Conservation (phyloP, 1,284 basidiomycete genomes). For the Pyrrhoderma noxium region DNA sequence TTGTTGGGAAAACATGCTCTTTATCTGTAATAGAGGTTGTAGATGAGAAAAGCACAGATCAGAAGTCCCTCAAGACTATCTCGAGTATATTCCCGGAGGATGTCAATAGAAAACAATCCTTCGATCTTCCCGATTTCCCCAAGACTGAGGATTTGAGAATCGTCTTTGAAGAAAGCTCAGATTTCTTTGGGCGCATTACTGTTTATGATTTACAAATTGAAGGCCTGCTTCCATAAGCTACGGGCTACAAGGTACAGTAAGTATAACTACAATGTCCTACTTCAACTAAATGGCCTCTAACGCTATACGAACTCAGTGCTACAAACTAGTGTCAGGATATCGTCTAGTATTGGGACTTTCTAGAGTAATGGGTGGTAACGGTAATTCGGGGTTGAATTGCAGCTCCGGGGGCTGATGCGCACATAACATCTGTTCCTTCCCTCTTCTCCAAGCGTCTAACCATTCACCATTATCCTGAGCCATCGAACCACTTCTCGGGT, state of each 20-base stretch:
- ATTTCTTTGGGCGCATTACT: slow-evolving; percentile 71
- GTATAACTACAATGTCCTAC: not conserved
- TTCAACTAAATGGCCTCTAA: not conserved
- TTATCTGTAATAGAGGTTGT: no score
- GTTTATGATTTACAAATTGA: slow-evolving; percentile 58
- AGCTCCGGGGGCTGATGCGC: slow-evolving; percentile 3
- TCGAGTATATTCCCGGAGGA: slow-evolving; percentile 66
- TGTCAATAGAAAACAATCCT: slow-evolving; percentile 62
- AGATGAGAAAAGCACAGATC: not conserved
- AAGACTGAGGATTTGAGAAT: slow-evolving; percentile 38
- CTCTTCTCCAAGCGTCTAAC: slow-evolving; percentile 11
- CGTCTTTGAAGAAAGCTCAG: slow-evolving; percentile 70
- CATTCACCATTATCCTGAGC: slow-evolving; percentile 7
- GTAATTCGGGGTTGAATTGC: slow-evolving; percentile 7
- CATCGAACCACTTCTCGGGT: not conserved
- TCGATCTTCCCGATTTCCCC: slow-evolving; percentile 36
- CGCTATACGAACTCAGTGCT: no score
- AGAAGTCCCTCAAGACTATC: slow-evolving; percentile 38
- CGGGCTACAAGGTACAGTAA: not conserved
- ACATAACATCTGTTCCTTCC: slow-evolving; percentile 1
- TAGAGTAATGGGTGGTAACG: slow-evolving; percentile 8
- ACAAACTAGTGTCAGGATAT: not conserved
- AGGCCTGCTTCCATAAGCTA: slow-evolving; percentile 28
- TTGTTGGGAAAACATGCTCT: slow-evolving; percentile 60
- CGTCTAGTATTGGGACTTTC: not conserved